Percentiles rank a stretch among this genome's conserved stretches.
Conservation (phyloP, 495 filamentous ascomycete species). For the Tuber magnatum region DNA sequence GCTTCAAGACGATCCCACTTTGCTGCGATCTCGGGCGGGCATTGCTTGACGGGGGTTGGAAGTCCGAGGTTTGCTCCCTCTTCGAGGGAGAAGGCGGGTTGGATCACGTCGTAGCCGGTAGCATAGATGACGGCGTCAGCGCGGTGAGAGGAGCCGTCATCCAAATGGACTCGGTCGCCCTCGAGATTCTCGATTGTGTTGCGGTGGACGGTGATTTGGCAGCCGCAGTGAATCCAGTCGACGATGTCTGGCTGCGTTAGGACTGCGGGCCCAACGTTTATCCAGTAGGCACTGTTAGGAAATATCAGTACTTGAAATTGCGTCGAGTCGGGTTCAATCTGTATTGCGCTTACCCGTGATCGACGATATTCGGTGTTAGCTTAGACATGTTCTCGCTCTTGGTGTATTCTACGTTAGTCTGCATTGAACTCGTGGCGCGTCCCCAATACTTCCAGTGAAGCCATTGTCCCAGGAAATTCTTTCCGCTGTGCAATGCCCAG, state of each 20-base stretch:
- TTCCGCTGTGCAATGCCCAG: constrained; percentile 16
- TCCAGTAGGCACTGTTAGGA: constrained; percentile 15
- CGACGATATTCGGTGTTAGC: constrained; percentile 11
- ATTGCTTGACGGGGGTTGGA: neutral
- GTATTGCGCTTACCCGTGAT: constrained; percentile 12
- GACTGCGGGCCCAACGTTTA: constrained; percentile 14
- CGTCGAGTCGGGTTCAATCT: neutral
- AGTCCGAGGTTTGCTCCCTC: constrained; percentile 10
- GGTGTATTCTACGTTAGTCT: constrained; percentile 9
- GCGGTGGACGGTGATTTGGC: constrained; percentile 15
- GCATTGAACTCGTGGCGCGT: constrained; percentile 2
- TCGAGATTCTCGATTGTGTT: neutral
- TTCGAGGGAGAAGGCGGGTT: constrained; percentile 12
- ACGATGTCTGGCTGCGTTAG: constrained; percentile 15
- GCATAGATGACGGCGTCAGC: constrained; percentile 27
- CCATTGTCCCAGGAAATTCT: constrained; percentile 18
- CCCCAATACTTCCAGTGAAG: constrained; percentile 23
- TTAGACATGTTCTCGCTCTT: constrained; percentile 20
- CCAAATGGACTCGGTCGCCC: constrained; percentile 2
- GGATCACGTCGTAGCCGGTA: constrained; percentile 18
- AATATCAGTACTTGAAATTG: constrained; percentile 8
- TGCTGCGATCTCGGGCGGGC: neutral
- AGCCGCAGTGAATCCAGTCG: constrained; percentile 5
- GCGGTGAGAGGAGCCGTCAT: neutral
- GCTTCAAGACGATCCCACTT: constrained; percentile 29